Evolutionary conservation across 2,329 filamentous ascomycete species (phyloP).

Genomic region (Sporothrix curviconia): DNA sequence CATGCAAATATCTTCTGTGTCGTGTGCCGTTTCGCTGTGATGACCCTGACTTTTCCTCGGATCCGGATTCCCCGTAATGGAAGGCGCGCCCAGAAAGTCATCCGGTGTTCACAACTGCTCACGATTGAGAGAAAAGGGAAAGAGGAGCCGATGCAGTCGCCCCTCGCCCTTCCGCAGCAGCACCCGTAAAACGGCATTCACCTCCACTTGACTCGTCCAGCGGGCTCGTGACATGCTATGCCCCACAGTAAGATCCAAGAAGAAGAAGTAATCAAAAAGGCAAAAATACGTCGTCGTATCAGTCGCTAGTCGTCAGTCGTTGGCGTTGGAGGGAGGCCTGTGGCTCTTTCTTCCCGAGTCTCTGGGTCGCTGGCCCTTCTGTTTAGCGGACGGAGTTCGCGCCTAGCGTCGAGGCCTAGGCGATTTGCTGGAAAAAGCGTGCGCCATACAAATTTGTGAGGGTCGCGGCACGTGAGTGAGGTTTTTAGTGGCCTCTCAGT

Average conservation of each 20-base stretch:
- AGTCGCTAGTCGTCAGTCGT: too few species aligned
- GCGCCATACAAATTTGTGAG: not conserved
- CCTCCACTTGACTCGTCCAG: not conserved
- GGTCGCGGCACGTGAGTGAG: slow-evolving; percentile 6
- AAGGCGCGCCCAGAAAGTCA: too few species aligned
- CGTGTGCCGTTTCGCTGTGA: too few species aligned
- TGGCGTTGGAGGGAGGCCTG: not conserved
- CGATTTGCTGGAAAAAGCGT: not conserved
- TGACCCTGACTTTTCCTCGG: too few species aligned
- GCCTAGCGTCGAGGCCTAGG: not conserved
- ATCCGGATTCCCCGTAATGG: too few species aligned
- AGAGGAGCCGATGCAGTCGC: not conserved
- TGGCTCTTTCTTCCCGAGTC: too few species aligned
- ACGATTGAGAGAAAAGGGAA: not conserved
- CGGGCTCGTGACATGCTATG: not conserved
- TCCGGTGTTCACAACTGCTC: too few species aligned
- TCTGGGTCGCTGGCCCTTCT: not conserved
- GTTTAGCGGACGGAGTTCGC: slow-evolving; percentile 3
- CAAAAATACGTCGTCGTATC: too few species aligned
- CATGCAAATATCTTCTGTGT: too few species aligned
- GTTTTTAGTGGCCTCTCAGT: not conserved
- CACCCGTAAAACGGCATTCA: too few species aligned
- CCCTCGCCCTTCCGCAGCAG: not conserved
- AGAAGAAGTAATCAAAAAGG: too few species aligned
- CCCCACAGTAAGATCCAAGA: not conserved